Conservation (phyloP, 1,284 basidiomycete genomes). For the Ceratobasidium sp. region DNA sequence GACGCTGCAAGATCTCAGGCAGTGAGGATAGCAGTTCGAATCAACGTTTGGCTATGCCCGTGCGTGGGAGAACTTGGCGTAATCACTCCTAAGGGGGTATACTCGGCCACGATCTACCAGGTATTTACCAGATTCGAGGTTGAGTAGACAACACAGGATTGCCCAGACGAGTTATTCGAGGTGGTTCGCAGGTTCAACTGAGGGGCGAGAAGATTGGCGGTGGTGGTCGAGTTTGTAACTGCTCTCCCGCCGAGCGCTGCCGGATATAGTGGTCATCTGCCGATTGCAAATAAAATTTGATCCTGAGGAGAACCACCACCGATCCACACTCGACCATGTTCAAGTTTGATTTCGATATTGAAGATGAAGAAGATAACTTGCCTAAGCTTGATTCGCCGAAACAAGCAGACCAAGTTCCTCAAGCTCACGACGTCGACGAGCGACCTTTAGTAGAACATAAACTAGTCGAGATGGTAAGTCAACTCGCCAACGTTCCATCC, state of each 20-base stretch:
- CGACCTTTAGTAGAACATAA: constrained; percentile 13
- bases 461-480: constrained; percentile 10
- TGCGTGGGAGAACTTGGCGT: no score
- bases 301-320: constrained; percentile 46
- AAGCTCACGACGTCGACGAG: not conserved
- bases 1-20: no score
- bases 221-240: not conserved
- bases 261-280: not conserved
- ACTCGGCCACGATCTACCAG: no score
- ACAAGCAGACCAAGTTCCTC: not conserved
- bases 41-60: no score
- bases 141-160: no score
- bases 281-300: constrained; percentile 38
- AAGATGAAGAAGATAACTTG: constrained; percentile 37
- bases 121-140: no score
- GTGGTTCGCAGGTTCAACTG: no score
- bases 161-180: no score
- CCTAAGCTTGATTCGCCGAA: not conserved
- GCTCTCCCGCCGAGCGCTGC: not conserved
- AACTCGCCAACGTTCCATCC: not conserved
- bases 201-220: no score
- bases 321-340: constrained; percentile 54
- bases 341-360: constrained; percentile 61
- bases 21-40: no score
- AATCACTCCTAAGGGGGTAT: no score